Percentiles rank a stretch among this genome's conserved stretches.
These are phyloP conservation scores for Dichotomocladium elegans DNA, from an alignment of 371 early-diverging fungal species.

Conservation along the genomic window DNA sequence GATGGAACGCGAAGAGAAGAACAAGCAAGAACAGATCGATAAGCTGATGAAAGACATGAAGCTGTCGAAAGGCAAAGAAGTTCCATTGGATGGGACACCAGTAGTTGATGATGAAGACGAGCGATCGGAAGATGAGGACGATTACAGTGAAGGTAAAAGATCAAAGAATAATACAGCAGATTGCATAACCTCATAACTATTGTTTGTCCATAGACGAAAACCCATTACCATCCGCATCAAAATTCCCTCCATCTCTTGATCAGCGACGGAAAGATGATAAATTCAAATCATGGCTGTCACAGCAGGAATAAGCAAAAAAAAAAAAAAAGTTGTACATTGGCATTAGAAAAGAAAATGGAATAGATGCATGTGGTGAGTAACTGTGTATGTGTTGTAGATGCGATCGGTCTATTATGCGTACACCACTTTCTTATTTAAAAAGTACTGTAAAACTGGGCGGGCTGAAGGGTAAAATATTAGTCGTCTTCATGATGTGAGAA, in stretches of 20 bases:
- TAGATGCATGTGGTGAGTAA: no score
- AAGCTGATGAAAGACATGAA: slow-evolving; percentile 65
- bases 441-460: no score
- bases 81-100: slow-evolving; percentile 21
- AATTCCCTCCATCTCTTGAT: slow-evolving; percentile 36
- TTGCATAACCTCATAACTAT: no score
- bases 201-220: slow-evolving; percentile 18
- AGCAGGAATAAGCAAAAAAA: slow-evolving; percentile 1
- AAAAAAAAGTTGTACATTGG: neutral
- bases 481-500: no score
- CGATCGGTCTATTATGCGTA: no score
- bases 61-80: slow-evolving; percentile 39
- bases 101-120: slow-evolving; percentile 33
- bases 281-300: slow-evolving; percentile 31
- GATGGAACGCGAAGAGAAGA: slow-evolving; percentile 44
- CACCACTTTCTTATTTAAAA: neutral
- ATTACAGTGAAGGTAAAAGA: slow-evolving; percentile 30
- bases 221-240: slow-evolving; percentile 33
- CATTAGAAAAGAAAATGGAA: neutral
- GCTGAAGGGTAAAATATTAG: no score
- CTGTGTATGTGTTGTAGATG: no score
- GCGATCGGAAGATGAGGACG: slow-evolving; percentile 30
- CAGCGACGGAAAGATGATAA: slow-evolving; percentile 33
- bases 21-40: slow-evolving; percentile 47
- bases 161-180: neutral